Conservation (phyloP, 2,329 filamentous ascomycete species). For the Samsoniella hepiali region DNA sequence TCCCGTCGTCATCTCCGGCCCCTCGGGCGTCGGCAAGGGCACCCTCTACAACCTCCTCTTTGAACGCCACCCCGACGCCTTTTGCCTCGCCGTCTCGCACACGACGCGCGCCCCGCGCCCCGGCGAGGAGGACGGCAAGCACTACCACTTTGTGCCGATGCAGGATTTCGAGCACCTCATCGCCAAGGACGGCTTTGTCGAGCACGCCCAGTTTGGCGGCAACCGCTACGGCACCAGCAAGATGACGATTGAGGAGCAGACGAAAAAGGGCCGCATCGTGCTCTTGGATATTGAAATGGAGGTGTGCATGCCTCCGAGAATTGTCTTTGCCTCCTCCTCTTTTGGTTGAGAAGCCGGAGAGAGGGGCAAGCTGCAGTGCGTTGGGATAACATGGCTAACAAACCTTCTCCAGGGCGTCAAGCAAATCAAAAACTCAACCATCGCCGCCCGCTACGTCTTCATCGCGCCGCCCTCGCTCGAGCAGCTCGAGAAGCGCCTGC, state of each 20-base stretch:
- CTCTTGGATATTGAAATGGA: constrained; percentile 98
- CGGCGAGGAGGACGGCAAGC: constrained; percentile 70
- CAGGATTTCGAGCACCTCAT: constrained; percentile 67
- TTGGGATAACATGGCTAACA: neutral
- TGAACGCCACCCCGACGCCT: constrained; percentile 48
- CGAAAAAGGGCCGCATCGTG: constrained; percentile 67
- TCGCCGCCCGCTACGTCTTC: constrained; percentile 79
- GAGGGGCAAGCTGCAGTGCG: no score
- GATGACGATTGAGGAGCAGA: constrained; percentile 72
- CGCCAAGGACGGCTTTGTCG: constrained; percentile 71
- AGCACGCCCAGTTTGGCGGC: constrained; percentile 78
- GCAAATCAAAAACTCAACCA: constrained; percentile 75
- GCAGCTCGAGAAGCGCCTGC: constrained; percentile 69
- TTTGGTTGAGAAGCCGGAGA: neutral
- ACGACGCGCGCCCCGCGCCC: constrained; percentile 76
- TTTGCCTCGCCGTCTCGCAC: constrained; percentile 62
- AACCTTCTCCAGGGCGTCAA: constrained; percentile 63
- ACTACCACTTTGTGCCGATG: constrained; percentile 76
- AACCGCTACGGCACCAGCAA: constrained; percentile 87
- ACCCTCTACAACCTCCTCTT: constrained; percentile 74
- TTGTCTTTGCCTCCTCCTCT: neutral
- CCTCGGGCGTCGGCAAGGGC: constrained; percentile 77
- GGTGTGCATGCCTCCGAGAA: constrained; percentile 42
- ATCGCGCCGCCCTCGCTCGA: constrained; percentile 75
- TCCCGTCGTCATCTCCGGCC: constrained; percentile 76